phyloP scores from a whole-genome alignment of 2,329 filamentous ascomycete species.

The Aspergillus udagawae region DNA sequence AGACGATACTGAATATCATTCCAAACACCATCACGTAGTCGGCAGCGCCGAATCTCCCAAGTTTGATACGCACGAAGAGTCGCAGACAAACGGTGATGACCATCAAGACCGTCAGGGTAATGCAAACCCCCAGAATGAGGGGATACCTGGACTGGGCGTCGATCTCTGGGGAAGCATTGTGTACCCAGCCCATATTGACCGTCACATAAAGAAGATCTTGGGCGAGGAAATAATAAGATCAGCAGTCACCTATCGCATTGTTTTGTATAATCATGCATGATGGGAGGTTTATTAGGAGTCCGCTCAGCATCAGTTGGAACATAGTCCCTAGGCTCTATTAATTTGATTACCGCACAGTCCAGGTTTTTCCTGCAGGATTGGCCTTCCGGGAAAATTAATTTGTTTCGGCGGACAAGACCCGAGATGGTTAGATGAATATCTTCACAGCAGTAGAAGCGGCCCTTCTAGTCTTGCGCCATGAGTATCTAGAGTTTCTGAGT shows the following conservation, averaged over 20 bases:
- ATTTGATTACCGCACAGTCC: no score
- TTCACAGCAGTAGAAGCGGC: no score
- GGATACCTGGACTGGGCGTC: constrained; percentile 47
- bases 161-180: constrained; percentile 47
- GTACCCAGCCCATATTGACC: constrained; percentile 48
- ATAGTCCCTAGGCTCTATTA: no score
- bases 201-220: neutral
- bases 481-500: no score
- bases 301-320: no score
- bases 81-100: constrained; percentile 40
- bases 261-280: neutral
- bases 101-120: constrained; percentile 45
- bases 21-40: constrained; percentile 42
- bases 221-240: neutral
- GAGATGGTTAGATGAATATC: no score
- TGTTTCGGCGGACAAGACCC: no score
- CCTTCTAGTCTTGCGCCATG: no score
- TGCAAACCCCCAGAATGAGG: constrained; percentile 48
- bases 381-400: no score
- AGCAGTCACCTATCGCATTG: neutral
- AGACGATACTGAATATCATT: constrained; percentile 47
- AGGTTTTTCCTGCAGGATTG: no score
- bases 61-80: constrained; percentile 41
- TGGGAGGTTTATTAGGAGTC: neutral
- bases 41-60: constrained; percentile 45